Evolutionary conservation across 352 stramenopile species (phyloP), one percentile per base, ranked within the genome.

Genomic region (Phytophthora ohioensis): DNA sequence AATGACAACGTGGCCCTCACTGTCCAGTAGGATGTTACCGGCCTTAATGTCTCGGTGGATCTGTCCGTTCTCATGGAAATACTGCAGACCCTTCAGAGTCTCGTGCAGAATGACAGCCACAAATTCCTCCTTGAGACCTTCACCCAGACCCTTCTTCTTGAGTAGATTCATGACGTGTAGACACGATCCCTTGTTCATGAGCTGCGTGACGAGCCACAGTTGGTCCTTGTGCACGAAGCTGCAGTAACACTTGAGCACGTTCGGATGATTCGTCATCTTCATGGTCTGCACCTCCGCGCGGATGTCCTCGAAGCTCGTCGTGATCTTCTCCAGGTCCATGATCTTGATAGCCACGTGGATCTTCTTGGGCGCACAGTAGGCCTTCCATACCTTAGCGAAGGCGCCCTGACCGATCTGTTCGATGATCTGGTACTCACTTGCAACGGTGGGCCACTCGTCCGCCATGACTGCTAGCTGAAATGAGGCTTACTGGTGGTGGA

Each of bases 21-120:
- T 92, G 73, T 98, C 92, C 46, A 99, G 66, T 21, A 99, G 74
- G 56, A 99, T 98, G 80, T 99, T 99, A n/a, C 97, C 97, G 2
- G 97, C 98, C 85, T 99, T 99, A 69, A 99, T 98, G 84, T 98
- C 93, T 88, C 96, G 85, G 73, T 99, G 98, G 78, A 99, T 99
- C 76, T 99, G 94, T 4, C 97, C 97, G 67, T 99, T 98, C 63
- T 99, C 94, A 74, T 99, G 98, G 76, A 99, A 99, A 82, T 99
- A 99, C 75, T 99, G 92, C 34, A 99, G 84, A 0, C 97, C 98
- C 63, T 99, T 88, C 12, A 99, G 85, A 21, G 97, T 95, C 78
- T 99, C 93, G 70, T 99, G 93, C 13, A 99, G 81, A 57, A 99
- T 98, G 53, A 99, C 98, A 32, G 95, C 93, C 45, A 99, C 97